phyloP scores from a whole-genome alignment of 805 yeast species.

The Maudiozyma saulgeensis region DNA sequence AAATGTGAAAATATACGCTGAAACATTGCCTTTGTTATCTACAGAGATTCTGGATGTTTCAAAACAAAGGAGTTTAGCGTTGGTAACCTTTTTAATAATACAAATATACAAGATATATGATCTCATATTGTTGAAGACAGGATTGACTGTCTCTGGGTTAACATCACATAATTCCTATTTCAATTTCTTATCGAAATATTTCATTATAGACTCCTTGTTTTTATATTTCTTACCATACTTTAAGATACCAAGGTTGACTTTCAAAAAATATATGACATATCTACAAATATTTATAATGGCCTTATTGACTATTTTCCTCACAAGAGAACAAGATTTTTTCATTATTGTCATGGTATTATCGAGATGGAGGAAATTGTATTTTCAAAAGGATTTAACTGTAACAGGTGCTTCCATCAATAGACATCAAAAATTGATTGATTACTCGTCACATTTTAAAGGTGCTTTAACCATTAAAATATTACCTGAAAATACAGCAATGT shows the following conservation, averaged over 20 bases:
- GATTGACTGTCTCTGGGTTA: slow-evolving; percentile 25
- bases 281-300: slow-evolving; percentile 39
- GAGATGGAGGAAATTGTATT: slow-evolving; percentile 32
- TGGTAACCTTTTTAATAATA: slow-evolving; percentile 60
- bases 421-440: slow-evolving; percentile 16
- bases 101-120: slow-evolving; percentile 84
- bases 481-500: slow-evolving; percentile 80
- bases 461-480: slow-evolving; percentile 75
- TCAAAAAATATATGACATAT: slow-evolving; percentile 47
- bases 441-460: slow-evolving; percentile 62
- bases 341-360: slow-evolving; percentile 32
- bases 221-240: slow-evolving; percentile 64
- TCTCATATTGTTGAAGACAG: slow-evolving; percentile 47
- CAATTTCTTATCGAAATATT: slow-evolving; percentile 60
- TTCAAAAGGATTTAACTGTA: slow-evolving; percentile 42
- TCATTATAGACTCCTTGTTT: slow-evolving; percentile 61
- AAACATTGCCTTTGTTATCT: slow-evolving; percentile 45
- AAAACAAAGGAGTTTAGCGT: slow-evolving; percentile 60
- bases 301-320: slow-evolving; percentile 44
- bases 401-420: slow-evolving; percentile 36
- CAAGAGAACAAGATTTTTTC: slow-evolving; percentile 43
- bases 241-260: slow-evolving; percentile 65
- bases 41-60: slow-evolving; percentile 57
- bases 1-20: neutral
- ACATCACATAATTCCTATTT: slow-evolving; percentile 39